Evolutionary conservation across 73 alveolate species (phyloP).

Genomic region (Tetrahymena borealis): DNA sequence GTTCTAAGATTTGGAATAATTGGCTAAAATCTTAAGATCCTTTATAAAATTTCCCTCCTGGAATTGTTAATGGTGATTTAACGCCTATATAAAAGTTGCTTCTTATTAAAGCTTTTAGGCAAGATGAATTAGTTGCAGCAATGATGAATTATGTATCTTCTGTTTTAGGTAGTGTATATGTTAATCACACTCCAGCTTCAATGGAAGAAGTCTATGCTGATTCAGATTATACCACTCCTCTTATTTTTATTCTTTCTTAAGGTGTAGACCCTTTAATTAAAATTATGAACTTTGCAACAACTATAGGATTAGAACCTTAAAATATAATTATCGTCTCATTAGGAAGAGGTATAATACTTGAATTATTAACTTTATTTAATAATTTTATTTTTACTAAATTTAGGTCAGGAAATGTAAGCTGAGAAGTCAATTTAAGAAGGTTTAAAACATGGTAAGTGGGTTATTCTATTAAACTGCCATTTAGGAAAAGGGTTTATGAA

Average conservation of each 20-base stretch:
- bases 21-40: neutral
- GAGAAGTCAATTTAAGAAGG: constrained; percentile 88
- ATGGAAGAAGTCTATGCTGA: constrained; percentile 83
- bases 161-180: constrained; percentile 63
- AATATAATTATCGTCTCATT: constrained; percentile 89
- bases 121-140: constrained; percentile 73
- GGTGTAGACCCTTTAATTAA: constrained; percentile 32
- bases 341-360: constrained; percentile 47
- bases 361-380: neutral
- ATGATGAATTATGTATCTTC: constrained; percentile 67
- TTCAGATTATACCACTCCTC: constrained; percentile 79
- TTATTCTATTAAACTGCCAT: constrained; percentile 97
- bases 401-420: constrained; percentile 98
- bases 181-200: constrained; percentile 69
- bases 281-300: constrained; percentile 10
- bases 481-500: constrained; percentile 98
- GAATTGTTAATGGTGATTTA: constrained; percentile 45
- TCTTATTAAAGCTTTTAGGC: constrained; percentile 79
- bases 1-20: neutral
- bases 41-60: neutral
- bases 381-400: neutral
- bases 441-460: constrained; percentile 96
- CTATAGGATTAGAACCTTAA: constrained; percentile 25
- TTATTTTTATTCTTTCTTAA: constrained; percentile 48
- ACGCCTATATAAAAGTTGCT: constrained; percentile 71